Evolutionary conservation across 768 basidiomycete species (phyloP).

Genomic region (Panellus pusillus): DNA sequence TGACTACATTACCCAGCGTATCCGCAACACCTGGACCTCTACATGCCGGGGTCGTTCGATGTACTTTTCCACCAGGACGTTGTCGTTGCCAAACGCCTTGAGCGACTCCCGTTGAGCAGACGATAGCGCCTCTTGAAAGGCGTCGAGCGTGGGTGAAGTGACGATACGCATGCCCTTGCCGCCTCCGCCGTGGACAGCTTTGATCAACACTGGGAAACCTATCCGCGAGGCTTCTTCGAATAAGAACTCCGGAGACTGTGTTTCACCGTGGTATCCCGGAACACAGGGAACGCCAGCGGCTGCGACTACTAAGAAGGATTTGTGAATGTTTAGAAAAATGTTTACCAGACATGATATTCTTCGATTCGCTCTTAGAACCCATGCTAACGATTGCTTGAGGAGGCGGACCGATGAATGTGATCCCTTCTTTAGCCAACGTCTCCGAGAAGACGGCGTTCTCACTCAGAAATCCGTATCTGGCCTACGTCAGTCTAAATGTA

Average conservation of each 20-base stretch:
- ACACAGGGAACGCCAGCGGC: constrained; percentile 91
- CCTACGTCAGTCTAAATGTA: background rate
- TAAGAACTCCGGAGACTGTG: constrained; percentile 75
- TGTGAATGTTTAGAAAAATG: background rate
- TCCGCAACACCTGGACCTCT: constrained; percentile 94
- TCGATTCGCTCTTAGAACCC: constrained; percentile 97
- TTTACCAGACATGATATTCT: constrained; percentile 88
- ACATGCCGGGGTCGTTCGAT: constrained; percentile 86
- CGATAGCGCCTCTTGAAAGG: constrained; percentile 77
- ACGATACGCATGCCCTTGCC: constrained; percentile 95
- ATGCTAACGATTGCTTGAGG: constrained; percentile 86
- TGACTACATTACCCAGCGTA: constrained; percentile 74
- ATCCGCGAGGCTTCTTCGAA: constrained; percentile 69
- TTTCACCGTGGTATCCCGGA: constrained; percentile 87
- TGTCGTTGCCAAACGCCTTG: constrained; percentile 86
- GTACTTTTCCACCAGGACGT: constrained; percentile 87
- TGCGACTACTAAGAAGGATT: constrained; percentile 27
- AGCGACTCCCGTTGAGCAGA: constrained; percentile 89
- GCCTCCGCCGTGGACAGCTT: constrained; percentile 94
- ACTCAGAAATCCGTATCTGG: constrained; percentile 85
- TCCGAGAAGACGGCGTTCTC: constrained; percentile 87
- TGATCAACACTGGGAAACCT: constrained; percentile 91
- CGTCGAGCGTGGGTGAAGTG: constrained; percentile 48
- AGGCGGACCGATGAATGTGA: constrained; percentile 91
- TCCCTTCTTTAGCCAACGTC: constrained; percentile 69